A percentile compares a stretch with the other conserved stretches of the same genome.
phyloP scores from a whole-genome alignment of 1,139 yeast species.

The Suhomyces wounanorum region DNA sequence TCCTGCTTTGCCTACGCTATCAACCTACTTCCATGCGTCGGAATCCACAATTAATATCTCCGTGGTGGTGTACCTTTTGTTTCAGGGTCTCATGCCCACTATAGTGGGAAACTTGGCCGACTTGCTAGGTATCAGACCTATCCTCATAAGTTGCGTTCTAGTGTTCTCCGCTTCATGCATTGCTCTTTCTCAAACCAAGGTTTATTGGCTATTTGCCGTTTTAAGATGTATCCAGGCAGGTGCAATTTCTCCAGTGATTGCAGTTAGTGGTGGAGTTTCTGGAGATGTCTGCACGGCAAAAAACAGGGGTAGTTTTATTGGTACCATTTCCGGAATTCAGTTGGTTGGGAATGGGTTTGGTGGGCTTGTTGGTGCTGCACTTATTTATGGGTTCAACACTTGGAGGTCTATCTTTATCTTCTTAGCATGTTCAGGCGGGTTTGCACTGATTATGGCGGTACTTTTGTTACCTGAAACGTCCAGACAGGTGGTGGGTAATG shows the following conservation, averaged over 20 bases:
- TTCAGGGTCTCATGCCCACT: constrained; percentile 54
- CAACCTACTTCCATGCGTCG: constrained; percentile 27
- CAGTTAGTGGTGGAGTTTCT: constrained; percentile 42
- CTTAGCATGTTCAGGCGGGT: constrained; percentile 41
- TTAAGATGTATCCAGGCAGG: constrained; percentile 45
- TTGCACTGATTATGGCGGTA: constrained; percentile 26
- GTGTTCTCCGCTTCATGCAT: constrained; percentile 58
- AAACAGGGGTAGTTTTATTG: constrained; percentile 44
- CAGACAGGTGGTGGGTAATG: constrained; percentile 41
- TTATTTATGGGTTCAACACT: constrained; percentile 29
- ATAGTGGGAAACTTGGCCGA: constrained; percentile 69
- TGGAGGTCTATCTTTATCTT: constrained; percentile 45
- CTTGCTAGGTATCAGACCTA: constrained; percentile 67
- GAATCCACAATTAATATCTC: constrained; percentile 33
- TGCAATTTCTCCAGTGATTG: constrained; percentile 43
- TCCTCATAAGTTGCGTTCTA: constrained; percentile 52
- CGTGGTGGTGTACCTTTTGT: constrained; percentile 39
- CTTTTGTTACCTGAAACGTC: constrained; percentile 39
- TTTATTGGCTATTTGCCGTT: constrained; percentile 38
- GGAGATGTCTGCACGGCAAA: constrained; percentile 42
- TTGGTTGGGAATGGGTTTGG: constrained; percentile 45
- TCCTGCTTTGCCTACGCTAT: constrained; percentile 43
- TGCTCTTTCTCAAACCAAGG: constrained; percentile 59
- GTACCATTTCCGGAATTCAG: constrained; percentile 37
- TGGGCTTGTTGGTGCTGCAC: constrained; percentile 41